Base-by-base conservation (phyloP, 345 rosid genomes). In the Lepidium didymum region DNA sequence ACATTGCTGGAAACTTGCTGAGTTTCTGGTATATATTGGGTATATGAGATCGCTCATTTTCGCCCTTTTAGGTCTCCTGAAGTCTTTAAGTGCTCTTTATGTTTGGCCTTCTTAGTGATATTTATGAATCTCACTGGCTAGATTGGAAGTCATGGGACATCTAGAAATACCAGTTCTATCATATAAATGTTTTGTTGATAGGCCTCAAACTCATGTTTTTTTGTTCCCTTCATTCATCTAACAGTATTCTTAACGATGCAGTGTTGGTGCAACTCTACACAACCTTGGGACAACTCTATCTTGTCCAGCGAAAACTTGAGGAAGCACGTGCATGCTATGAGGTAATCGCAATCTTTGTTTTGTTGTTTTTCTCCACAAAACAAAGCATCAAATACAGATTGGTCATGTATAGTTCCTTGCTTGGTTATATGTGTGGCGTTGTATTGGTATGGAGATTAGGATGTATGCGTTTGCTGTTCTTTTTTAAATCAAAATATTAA, bases 231-330 rank as follows among this genome's bases (percentile, higher is more conserved):
- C 41, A 21, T 64, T 10, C 54, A 49, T 31, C 36, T 6, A 66
- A 50, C 18, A 23, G 19, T 31, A 64, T 35, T 54, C 7, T 25
- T 69, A 64, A 58, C 70, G 19, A 43, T 80, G 49, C 85, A 92
- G 98, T 52, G 87, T 90, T 15, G 98, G 89, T 31, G 87, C 78
- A 82, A 94, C 97, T 65, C 66, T 81, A 52, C 97, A 93, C 83
- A 93, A 93, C 78, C 85, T 93, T 37, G 98, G n/a, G 98, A 31
- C 90, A 85, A 62, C 85, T 87, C 56, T 86, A 87, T 82, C 86
- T 88, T 71, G 78, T 79, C 53, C 93, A 83, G 34, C 76, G 89
- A 52, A 93, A 82, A 76, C 76, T 88, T 40, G 88, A 81, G 74
- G 90, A 88, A 70, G 87, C 98, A 70, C 72, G 60, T 60, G 36